Percentiles rank a stretch among this genome's conserved stretches.
Evolutionary conservation across 345 rosid species (phyloP).

Genomic region (Streptanthus diversifolius): DNA sequence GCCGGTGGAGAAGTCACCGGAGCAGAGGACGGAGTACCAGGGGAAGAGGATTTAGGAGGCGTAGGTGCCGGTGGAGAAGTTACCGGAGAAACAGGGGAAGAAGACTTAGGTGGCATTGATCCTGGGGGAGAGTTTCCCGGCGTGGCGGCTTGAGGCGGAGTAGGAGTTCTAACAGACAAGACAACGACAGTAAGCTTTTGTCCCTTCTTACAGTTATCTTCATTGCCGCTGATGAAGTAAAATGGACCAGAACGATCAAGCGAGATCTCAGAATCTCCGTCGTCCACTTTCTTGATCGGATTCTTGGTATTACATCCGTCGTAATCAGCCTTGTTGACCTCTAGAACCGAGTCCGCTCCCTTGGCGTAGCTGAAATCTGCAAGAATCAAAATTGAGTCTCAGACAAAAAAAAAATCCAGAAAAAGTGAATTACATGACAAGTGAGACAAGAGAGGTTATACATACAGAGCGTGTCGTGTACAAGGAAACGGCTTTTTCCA

Average conservation of each 20-base stretch:
- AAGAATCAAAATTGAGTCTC: neutral
- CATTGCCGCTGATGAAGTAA: slow-evolving; percentile 69
- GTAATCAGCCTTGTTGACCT: slow-evolving; percentile 54
- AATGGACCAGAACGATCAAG: slow-evolving; percentile 73
- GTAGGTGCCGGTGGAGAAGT: slow-evolving; percentile 11
- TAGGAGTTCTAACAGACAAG: slow-evolving; percentile 45
- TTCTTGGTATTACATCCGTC: slow-evolving; percentile 51
- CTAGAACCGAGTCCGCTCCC: slow-evolving; percentile 66
- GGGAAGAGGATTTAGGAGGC: slow-evolving; percentile 17
- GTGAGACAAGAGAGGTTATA: neutral
- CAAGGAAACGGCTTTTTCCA: slow-evolving; percentile 61
- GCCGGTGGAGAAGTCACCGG: slow-evolving; percentile 31
- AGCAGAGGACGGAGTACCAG: slow-evolving; percentile 34
- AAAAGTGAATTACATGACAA: neutral
- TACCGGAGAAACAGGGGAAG: slow-evolving; percentile 17
- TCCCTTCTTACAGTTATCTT: slow-evolving; percentile 62
- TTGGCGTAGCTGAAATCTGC: slow-evolving; percentile 72
- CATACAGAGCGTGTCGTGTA: slow-evolving; percentile 71
- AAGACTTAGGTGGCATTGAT: slow-evolving; percentile 5
- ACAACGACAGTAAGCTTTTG: slow-evolving; percentile 60
- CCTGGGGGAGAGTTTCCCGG: slow-evolving; percentile 26
- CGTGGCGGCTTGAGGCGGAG: slow-evolving; percentile 32
- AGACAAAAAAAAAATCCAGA: neutral
- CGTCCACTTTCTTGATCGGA: slow-evolving; percentile 48
- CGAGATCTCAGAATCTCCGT: slow-evolving; percentile 54